Evolutionary conservation across 2,329 filamentous ascomycete genomes (phyloP).

Genomic region (Beauveria sp.): DNA sequence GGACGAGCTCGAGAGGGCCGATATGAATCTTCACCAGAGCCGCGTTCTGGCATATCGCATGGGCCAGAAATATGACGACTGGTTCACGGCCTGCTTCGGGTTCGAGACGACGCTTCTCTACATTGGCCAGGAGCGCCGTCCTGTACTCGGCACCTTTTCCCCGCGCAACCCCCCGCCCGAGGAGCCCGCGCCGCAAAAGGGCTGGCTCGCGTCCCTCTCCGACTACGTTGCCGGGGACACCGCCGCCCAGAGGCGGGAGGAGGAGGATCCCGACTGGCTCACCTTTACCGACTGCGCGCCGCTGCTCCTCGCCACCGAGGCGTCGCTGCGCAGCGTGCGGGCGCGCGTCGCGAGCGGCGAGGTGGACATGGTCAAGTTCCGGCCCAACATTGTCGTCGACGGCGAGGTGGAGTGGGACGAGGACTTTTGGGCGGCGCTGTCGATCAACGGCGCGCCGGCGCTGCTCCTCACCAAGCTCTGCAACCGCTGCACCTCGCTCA

Average conservation of each 20-base stretch:
- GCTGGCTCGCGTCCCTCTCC: conserved; percentile 29
- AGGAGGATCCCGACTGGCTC: conserved; percentile 39
- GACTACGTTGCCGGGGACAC: conserved; percentile 21
- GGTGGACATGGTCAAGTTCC: conserved; percentile 61
- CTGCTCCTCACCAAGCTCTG: conserved; percentile 63
- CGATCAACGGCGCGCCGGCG: conserved; percentile 28
- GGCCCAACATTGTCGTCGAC: conserved; percentile 64
- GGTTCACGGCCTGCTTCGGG: conserved; percentile 62
- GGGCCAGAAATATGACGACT: conserved; percentile 50
- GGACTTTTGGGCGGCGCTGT: conserved; percentile 63
- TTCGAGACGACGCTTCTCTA: conserved; percentile 55
- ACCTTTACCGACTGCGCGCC: conserved; percentile 70
- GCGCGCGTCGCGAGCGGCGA: conserved; percentile 41
- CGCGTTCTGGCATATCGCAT: conserved; percentile 54
- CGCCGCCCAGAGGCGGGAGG: background rate
- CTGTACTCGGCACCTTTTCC: conserved; percentile 50
- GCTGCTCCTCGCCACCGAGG: conserved; percentile 62
- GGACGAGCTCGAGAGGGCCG: conserved; percentile 35
- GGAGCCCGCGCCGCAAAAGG: conserved; percentile 17
- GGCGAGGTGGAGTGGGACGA: conserved; percentile 56
- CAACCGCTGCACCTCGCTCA: conserved; percentile 59
- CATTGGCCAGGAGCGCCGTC: conserved; percentile 52
- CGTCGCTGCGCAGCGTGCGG: conserved; percentile 62
- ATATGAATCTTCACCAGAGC: conserved; percentile 54
- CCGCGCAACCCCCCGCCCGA: conserved; percentile 26